Conservation (phyloP, 2,329 filamentous ascomycete genomes). For the Colletotrichum tofieldiae region DNA sequence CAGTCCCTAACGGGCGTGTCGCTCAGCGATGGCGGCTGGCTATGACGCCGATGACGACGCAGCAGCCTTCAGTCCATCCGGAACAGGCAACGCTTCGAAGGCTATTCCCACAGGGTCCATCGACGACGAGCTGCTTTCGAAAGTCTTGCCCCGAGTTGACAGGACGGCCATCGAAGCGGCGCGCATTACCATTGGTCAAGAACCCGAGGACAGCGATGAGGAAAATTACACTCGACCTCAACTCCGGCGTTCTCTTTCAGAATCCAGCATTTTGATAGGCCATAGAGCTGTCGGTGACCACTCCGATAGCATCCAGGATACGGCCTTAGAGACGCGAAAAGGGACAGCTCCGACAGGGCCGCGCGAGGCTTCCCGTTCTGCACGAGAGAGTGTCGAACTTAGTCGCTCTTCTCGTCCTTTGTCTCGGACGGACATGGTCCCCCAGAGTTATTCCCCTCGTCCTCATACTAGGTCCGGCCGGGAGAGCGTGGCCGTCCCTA, state of each 20-base stretch:
- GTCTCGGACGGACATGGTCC: constrained; percentile 21
- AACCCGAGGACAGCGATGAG: constrained; percentile 18
- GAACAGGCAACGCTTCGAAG: constrained; percentile 22
- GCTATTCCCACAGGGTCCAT: constrained; percentile 24
- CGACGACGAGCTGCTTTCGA: constrained; percentile 35
- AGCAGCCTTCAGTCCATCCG: constrained; percentile 11
- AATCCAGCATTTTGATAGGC: constrained; percentile 13
- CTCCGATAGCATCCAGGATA: constrained; percentile 9
- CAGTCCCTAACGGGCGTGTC: not conserved
- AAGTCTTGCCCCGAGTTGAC: constrained; percentile 30
- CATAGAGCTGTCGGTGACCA: not conserved
- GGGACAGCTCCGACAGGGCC: not conserved
- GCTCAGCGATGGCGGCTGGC: constrained; percentile 26
- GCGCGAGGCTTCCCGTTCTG: not conserved
- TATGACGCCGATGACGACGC: constrained; percentile 32
- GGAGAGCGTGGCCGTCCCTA: constrained; percentile 2
- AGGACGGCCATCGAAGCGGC: constrained; percentile 24
- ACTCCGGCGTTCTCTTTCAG: constrained; percentile 14
- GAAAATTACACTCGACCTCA: constrained; percentile 2
- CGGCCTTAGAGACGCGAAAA: not conserved
- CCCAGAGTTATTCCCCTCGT: constrained; percentile 6
- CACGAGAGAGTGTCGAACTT: constrained; percentile 11
- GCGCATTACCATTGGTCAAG: constrained; percentile 8
- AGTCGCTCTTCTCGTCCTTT: constrained; percentile 5
- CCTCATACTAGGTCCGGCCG: not conserved